Conservation (phyloP, 1,284 basidiomycete genomes). For the Rhodotorula sp. region DNA sequence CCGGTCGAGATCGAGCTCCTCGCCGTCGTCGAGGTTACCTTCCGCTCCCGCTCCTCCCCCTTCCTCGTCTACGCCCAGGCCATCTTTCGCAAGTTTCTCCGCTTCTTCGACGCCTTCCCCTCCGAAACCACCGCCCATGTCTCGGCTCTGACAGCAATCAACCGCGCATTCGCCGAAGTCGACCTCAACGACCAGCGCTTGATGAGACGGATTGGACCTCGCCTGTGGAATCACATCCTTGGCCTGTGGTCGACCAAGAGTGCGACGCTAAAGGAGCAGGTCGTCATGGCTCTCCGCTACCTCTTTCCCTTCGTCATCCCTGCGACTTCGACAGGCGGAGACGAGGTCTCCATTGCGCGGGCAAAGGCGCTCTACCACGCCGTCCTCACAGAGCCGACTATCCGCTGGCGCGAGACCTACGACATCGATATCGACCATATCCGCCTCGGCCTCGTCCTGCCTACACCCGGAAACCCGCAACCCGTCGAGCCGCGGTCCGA, state of each 20-base stretch:
- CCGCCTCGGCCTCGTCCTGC: constrained; percentile 54
- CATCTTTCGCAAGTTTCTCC: constrained; percentile 63
- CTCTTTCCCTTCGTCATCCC: constrained; percentile 68
- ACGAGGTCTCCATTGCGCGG: not conserved
- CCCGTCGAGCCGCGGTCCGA: not conserved
- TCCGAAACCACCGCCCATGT: constrained; percentile 70
- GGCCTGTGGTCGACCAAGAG: constrained; percentile 73
- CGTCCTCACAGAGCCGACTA: constrained; percentile 63
- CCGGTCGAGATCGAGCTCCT: constrained; percentile 38
- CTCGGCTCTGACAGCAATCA: constrained; percentile 66
- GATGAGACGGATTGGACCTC: constrained; percentile 60
- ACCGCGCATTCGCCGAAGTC: constrained; percentile 65
- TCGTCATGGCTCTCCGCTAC: constrained; percentile 63
- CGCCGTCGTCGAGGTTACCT: constrained; percentile 35
- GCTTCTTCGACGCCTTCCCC: constrained; percentile 65
- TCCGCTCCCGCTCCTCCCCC: constrained; percentile 33
- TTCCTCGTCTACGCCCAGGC: constrained; percentile 45
- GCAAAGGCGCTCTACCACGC: constrained; percentile 47
- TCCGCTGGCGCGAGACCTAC: constrained; percentile 57
- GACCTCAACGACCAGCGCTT: constrained; percentile 66
- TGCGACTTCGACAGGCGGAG: not conserved
- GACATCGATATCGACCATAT: constrained; percentile 64
- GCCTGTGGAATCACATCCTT: constrained; percentile 64
- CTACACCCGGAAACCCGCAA: no score
- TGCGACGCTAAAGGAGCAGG: constrained; percentile 61